These are phyloP conservation scores for Xylariaceae sp. DNA, from an alignment of 2,329 filamentous ascomycete genomes.

Conservation along the genomic window DNA sequence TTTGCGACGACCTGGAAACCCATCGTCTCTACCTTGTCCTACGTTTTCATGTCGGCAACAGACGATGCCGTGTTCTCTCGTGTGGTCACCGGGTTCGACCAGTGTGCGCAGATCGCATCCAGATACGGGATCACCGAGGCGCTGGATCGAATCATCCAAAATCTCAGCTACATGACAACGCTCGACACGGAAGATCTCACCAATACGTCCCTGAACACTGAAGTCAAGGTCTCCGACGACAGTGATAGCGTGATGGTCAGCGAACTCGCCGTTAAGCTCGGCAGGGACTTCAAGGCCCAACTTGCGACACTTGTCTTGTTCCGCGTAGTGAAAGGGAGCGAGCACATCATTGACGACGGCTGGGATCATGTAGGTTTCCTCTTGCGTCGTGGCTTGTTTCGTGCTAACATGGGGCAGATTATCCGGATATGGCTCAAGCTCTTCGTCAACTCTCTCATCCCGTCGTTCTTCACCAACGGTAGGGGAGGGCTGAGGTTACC, in stretches of 20 bases:
- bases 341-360: slow-evolving; percentile 64
- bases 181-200: slow-evolving; percentile 67
- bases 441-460: slow-evolving; percentile 89
- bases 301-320: slow-evolving; percentile 93
- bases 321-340: slow-evolving; percentile 79
- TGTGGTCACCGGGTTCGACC: slow-evolving; percentile 89
- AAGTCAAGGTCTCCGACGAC: slow-evolving; percentile 84
- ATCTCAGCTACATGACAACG: slow-evolving; percentile 83
- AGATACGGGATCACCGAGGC: slow-evolving; percentile 78
- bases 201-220: slow-evolving; percentile 86
- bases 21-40: slow-evolving; percentile 87
- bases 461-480: slow-evolving; percentile 62
- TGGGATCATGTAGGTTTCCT: slow-evolving; percentile 63
- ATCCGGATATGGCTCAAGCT: slow-evolving; percentile 90
- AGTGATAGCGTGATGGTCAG: slow-evolving; percentile 85
- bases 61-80: slow-evolving; percentile 93
- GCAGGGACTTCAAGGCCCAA: slow-evolving; percentile 87
- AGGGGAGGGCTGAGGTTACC: slow-evolving; percentile 63
- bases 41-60: slow-evolving; percentile 97
- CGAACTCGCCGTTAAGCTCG: slow-evolving; percentile 92
- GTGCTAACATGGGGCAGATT: slow-evolving; percentile 51
- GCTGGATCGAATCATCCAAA: slow-evolving; percentile 87
- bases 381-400: background rate
- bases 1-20: slow-evolving; percentile 94
- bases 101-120: slow-evolving; percentile 87